phyloP scores from a whole-genome alignment of 2,329 filamentous ascomycete genomes.

The Lecanicillium sp. region DNA sequence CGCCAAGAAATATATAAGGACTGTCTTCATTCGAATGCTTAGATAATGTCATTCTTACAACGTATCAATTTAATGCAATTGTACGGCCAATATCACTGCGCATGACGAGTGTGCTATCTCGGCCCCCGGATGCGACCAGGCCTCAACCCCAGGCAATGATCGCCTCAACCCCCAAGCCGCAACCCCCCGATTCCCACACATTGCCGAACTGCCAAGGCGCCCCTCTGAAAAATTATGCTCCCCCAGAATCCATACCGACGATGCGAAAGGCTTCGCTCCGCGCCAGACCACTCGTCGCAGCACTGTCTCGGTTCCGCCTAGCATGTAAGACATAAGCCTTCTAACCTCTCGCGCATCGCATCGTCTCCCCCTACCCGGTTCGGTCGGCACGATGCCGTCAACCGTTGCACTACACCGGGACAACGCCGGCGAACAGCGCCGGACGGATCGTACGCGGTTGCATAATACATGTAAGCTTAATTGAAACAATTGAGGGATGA shows the following conservation, averaged over 20 bases:
- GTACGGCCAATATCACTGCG: no score
- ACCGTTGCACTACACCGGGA: background rate
- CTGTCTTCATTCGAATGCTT: no score
- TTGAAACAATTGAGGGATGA: background rate
- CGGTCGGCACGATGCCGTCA: background rate
- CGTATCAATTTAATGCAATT: no score
- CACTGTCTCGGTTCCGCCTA: background rate
- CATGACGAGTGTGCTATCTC: no score
- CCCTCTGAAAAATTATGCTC: background rate
- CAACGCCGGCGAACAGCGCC: conserved; percentile 2
- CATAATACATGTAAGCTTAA: background rate
- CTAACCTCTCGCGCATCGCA: background rate
- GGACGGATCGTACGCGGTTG: background rate
- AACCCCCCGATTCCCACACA: background rate
- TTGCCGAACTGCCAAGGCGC: background rate
- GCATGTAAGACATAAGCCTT: background rate
- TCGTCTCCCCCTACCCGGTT: background rate
- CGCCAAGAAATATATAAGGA: no score
- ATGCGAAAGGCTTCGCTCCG: background rate
- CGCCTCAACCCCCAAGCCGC: no score
- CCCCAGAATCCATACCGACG: no score
- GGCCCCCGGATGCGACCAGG: no score
- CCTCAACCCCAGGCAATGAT: no score
- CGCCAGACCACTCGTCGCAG: background rate
- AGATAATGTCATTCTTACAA: no score